These are phyloP conservation scores for Melastoma malabathricum DNA, from an alignment of 345 rosid genomes.

Conservation along the genomic window DNA sequence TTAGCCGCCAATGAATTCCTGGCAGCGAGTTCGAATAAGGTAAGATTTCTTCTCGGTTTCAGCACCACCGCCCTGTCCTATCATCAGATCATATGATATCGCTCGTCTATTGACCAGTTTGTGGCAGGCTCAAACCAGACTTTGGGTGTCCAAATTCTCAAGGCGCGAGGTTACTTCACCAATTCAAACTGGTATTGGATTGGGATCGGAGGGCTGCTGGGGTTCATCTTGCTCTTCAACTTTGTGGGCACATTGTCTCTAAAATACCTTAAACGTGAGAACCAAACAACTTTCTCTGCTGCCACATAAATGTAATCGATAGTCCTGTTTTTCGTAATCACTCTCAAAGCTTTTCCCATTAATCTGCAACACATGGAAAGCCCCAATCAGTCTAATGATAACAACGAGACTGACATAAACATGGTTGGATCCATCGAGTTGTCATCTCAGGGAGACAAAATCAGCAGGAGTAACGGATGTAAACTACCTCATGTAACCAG, in stretches of 20 bases:
- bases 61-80: background rate
- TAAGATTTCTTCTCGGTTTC: conserved; percentile 2
- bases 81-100: background rate
- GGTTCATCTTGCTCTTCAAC: conserved; percentile 30
- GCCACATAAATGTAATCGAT: background rate
- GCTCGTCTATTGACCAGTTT: background rate
- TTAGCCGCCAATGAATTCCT: conserved; percentile 39
- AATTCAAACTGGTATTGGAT: conserved; percentile 54
- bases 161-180: conserved; percentile 30
- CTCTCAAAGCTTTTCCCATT: background rate
- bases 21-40: conserved; percentile 36
- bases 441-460: background rate
- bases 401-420: background rate
- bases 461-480: background rate
- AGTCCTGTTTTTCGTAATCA: background rate
- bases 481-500: too few species aligned
- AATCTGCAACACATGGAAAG: conserved; percentile 26
- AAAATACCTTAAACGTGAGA: conserved; percentile 38
- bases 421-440: conserved; percentile 4
- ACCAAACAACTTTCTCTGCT: background rate
- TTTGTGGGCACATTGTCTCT: conserved; percentile 24
- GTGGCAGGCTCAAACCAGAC: conserved; percentile 6
- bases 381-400: conserved; percentile 19
- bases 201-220: conserved; percentile 30
- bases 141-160: conserved; percentile 34